These are phyloP conservation scores for Nemania abortiva DNA, from an alignment of 2,329 filamentous ascomycete genomes.

Conservation along the genomic window DNA sequence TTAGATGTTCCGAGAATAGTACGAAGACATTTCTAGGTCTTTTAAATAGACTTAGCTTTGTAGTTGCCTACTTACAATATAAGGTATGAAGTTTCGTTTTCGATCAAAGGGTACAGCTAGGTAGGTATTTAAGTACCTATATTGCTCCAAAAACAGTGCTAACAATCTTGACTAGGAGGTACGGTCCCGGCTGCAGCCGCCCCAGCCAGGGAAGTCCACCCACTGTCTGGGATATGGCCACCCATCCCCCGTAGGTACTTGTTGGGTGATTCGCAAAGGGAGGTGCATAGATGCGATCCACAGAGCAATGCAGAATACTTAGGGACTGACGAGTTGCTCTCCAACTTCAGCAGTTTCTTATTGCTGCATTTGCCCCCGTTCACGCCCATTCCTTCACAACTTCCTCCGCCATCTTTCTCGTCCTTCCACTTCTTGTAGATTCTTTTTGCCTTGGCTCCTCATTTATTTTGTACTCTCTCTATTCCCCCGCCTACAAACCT, in stretches of 20 bases:
- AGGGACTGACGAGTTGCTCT: slow-evolving; percentile 14
- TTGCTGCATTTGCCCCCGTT: slow-evolving; percentile 20
- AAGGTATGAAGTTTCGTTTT: no score
- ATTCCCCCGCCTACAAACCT: no score
- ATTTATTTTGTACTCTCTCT: not conserved
- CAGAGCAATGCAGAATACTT: not conserved
- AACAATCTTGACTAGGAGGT: slow-evolving; percentile 11
- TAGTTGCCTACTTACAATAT: no score
- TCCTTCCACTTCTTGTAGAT: slow-evolving; percentile 28
- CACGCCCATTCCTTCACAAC: slow-evolving; percentile 16
- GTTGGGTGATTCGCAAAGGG: slow-evolving; percentile 18
- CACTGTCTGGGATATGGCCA: slow-evolving; percentile 15
- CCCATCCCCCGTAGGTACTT: not conserved
- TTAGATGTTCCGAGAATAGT: no score
- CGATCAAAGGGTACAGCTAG: no score
- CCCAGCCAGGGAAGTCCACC: slow-evolving; percentile 19
- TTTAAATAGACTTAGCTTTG: no score
- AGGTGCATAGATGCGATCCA: slow-evolving; percentile 1
- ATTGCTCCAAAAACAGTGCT: slow-evolving; percentile 5
- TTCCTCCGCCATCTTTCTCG: not conserved
- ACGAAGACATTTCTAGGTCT: no score
- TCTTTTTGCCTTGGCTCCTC: not conserved
- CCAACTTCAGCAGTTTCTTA: slow-evolving; percentile 26
- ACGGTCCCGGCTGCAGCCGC: slow-evolving; percentile 29
- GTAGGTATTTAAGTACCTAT: not conserved